phyloP scores from a whole-genome alignment of 2,329 filamentous ascomycete species.

The Colletotrichum tamarilloi region DNA sequence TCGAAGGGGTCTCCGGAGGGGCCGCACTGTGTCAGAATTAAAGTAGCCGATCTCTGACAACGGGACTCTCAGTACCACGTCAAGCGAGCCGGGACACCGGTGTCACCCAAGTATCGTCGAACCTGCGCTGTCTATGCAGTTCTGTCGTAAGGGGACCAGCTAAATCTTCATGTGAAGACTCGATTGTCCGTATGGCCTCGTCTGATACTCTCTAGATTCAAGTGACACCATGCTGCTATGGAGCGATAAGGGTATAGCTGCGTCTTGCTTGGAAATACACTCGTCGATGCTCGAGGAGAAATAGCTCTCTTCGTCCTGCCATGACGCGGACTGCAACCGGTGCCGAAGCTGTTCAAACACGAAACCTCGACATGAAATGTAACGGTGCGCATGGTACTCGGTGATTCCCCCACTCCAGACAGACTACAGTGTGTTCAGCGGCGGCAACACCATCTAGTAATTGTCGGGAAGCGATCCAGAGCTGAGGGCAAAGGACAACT shows the following conservation, averaged over 20 bases:
- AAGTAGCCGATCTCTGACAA: slow-evolving; percentile 26
- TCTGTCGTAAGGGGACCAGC: not conserved
- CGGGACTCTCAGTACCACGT: slow-evolving; percentile 1
- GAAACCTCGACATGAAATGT: slow-evolving; percentile 4
- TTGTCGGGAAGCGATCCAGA: not conserved
- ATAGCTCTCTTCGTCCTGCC: not conserved
- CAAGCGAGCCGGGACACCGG: slow-evolving; percentile 14
- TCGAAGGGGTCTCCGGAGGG: not conserved
- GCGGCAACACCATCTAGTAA: not conserved
- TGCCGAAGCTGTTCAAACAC: not conserved
- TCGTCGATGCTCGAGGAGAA: not conserved
- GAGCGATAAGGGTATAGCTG: not conserved
- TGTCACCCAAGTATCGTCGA: not conserved
- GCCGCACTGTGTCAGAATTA: slow-evolving; percentile 24
- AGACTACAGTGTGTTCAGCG: not conserved
- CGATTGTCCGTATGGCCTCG: not conserved
- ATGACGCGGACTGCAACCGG: not conserved
- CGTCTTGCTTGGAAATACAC: not conserved
- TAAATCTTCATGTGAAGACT: not conserved
- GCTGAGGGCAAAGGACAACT: not conserved
- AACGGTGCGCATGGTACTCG: not conserved
- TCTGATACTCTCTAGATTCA: not conserved
- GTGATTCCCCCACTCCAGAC: not conserved
- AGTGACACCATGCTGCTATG: not conserved
- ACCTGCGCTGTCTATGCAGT: not conserved